These are phyloP conservation scores for Fusarium newnesense DNA, from an alignment of 2,329 filamentous ascomycete genomes.

Conservation along the genomic window DNA sequence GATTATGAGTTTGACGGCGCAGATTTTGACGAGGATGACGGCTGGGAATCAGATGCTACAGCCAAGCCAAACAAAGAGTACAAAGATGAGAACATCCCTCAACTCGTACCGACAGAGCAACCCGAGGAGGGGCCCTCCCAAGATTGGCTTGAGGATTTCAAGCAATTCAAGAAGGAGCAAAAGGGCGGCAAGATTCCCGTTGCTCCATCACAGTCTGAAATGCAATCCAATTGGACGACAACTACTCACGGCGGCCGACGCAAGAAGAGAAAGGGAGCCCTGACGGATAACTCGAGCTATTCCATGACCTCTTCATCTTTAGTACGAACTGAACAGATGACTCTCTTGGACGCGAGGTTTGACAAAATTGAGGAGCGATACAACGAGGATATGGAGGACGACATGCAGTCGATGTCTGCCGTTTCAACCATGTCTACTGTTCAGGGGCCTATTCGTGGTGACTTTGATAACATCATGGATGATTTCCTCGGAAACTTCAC, in stretches of 20 bases:
- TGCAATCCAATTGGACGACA: conserved; percentile 78
- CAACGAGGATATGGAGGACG: conserved; percentile 60
- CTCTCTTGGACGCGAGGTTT: conserved; percentile 87
- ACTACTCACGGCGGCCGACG: conserved; percentile 81
- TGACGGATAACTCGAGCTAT: conserved; percentile 87
- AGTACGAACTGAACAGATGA: conserved; percentile 86
- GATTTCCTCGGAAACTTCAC: conserved; percentile 85
- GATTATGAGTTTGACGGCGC: conserved; percentile 80
- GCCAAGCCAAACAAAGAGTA: conserved; percentile 77
- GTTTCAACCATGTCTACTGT: conserved; percentile 74
- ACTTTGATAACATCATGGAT: conserved; percentile 92
- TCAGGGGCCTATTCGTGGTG: conserved; percentile 73
- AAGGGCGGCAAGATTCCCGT: conserved; percentile 56
- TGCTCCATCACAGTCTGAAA: conserved; percentile 66
- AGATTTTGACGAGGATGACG: conserved; percentile 75
- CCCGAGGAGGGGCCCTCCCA: conserved; percentile 74
- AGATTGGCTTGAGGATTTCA: conserved; percentile 92
- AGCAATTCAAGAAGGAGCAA: conserved; percentile 90
- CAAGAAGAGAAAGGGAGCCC: conserved; percentile 95
- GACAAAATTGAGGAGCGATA: conserved; percentile 89
- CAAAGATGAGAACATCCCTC: conserved; percentile 58
- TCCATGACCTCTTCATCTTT: conserved; percentile 93
- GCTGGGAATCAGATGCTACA: conserved; percentile 95
- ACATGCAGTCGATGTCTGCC: conserved; percentile 67
- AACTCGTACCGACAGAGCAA: conserved; percentile 60